Evolutionary conservation across 164 flowering plant species (phyloP), one percentile per base, ranked within the genome.

Genomic region (Cinnamomum chago): DNA sequence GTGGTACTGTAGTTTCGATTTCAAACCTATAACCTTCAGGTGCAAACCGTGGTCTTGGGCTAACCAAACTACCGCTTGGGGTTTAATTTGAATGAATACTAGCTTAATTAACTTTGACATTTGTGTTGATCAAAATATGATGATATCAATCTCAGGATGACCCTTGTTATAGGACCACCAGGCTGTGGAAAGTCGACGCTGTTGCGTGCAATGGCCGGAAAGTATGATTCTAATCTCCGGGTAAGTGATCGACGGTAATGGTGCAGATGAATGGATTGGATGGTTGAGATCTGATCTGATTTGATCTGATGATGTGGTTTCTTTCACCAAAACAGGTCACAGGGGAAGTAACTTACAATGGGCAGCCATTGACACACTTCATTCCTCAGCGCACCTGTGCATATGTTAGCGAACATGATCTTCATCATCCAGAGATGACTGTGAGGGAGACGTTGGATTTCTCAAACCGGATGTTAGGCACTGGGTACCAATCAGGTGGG

Each of bases 111-210:
- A 58, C 62, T 17, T 58, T 58, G 22, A 13, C 5, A 12, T 4
- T 58, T 58, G 62, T 58, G 15, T 17, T 58, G 62, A 9, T 68
- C 24, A 27, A 2, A n/a, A 33, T 27, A 27, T 23, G 68, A 4
- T 68, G n/a, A 20, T 30, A 3, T 40, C 62, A 25, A 65, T 25
- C 18, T 18, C 68, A 92, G 97, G 88, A 88, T 92, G 93, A 87
- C 94, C 15, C 77, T 92, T 75, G 87, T 92, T 30, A 78, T 92
- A 71, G 97, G 97, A 51, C 94, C 92, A 66, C 97, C 97, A 3
- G 90, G 88, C 6, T 82, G 93, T 0, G 97, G 97, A 0, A 92
- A 88, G 82, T 87, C 97, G 18, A 85, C 94, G 13, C 76, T 92
- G 73, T 84, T 92, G 64, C 72, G 68, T 58, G 93, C 90, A 75